Percentiles rank a stretch among this genome's conserved stretches.
Evolutionary conservation across 2,329 filamentous ascomycete genomes (phyloP).

Genomic region (Albophoma yamanashiensis): DNA sequence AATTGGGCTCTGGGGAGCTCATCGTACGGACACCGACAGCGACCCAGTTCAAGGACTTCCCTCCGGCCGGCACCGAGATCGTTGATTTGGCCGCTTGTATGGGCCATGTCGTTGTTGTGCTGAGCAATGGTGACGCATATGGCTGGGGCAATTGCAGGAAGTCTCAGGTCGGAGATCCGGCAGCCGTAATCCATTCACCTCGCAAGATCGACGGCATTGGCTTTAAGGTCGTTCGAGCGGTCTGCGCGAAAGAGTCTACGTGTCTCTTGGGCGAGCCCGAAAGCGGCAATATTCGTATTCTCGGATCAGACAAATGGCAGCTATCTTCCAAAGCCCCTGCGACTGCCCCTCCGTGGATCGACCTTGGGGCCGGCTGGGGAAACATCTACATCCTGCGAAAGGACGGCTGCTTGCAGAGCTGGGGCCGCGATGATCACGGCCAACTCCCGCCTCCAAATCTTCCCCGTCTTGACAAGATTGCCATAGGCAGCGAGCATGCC

Average conservation of each 20-base stretch:
- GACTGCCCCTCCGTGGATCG: constrained; percentile 46
- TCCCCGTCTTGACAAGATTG: constrained; percentile 50
- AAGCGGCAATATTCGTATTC: constrained; percentile 49
- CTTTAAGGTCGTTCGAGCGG: constrained; percentile 56
- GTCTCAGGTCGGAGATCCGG: constrained; percentile 62
- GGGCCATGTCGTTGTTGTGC: constrained; percentile 63
- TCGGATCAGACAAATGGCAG: constrained; percentile 69
- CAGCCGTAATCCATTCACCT: constrained; percentile 45
- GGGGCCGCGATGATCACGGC: constrained; percentile 80
- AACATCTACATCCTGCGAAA: constrained; percentile 59
- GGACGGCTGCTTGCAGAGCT: constrained; percentile 53
- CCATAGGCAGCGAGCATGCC: constrained; percentile 84
- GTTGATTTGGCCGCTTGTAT: constrained; percentile 61
- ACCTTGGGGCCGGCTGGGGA: constrained; percentile 73
- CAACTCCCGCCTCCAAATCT: constrained; percentile 59
- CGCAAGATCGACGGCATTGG: constrained; percentile 44
- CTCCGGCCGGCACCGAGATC: constrained; percentile 46
- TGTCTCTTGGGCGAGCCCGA: constrained; percentile 50
- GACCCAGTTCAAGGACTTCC: constrained; percentile 49
- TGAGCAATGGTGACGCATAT: constrained; percentile 67
- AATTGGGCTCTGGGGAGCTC: constrained; percentile 53
- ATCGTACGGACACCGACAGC: constrained; percentile 37
- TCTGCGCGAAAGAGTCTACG: constrained; percentile 81
- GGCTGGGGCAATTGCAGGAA: constrained; percentile 87
- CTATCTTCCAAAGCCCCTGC: constrained; percentile 47